Evolutionary conservation across 1,139 yeast species (phyloP).

Genomic region (Torulaspora pretoriensis): DNA sequence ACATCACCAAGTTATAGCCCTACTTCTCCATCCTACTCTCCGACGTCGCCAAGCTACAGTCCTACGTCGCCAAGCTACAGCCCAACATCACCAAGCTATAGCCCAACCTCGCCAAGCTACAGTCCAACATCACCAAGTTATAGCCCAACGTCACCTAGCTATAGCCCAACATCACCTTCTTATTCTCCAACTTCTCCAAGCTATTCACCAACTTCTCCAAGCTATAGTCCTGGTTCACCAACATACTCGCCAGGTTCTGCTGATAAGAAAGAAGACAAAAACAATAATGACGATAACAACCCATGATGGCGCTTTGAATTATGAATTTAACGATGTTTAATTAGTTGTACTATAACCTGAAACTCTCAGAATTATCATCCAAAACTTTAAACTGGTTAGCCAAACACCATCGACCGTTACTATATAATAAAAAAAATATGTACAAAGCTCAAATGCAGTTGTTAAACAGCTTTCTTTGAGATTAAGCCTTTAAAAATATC

Average conservation of each 20-base stretch:
- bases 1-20: slow-evolving; percentile 61
- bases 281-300: slow-evolving; percentile 9
- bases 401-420: background rate
- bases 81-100: slow-evolving; percentile 56
- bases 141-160: slow-evolving; percentile 48
- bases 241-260: slow-evolving; percentile 51
- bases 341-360: slow-evolving; percentile 12
- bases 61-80: slow-evolving; percentile 59
- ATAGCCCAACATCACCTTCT: slow-evolving; percentile 52
- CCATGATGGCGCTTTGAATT: slow-evolving; percentile 6
- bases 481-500: slow-evolving; percentile 91
- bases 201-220: slow-evolving; percentile 57
- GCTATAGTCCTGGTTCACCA: slow-evolving; percentile 55
- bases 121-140: slow-evolving; percentile 61
- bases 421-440: slow-evolving; percentile 5
- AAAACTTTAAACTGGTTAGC: slow-evolving; percentile 1
- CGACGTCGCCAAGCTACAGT: slow-evolving; percentile 58
- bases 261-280: slow-evolving; percentile 29
- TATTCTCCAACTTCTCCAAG: slow-evolving; percentile 55
- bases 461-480: slow-evolving; percentile 48
- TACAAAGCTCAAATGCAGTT: background rate
- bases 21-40: slow-evolving; percentile 56
- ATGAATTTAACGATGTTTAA: slow-evolving; percentile 5
- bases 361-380: background rate
- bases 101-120: slow-evolving; percentile 60